Evolutionary conservation across 108 stramenopile species (phyloP), one percentile per base, ranked within the genome.

Genomic region (Nitzschia putrida): DNA sequence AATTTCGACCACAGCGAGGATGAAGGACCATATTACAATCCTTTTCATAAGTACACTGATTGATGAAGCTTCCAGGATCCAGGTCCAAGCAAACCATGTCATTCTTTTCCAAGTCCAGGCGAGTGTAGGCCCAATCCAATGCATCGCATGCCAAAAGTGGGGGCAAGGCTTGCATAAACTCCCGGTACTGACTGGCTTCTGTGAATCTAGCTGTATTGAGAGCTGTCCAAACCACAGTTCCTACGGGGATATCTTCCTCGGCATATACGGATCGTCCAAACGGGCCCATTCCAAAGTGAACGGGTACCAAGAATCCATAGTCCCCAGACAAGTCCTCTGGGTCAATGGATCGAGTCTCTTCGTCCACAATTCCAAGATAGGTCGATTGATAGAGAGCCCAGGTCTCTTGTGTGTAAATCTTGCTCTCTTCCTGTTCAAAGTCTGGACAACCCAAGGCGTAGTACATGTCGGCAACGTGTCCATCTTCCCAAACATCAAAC

Each of bases 21-120:
- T 24, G 16, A 16, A 55, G 22, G 12, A 24, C 23, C 21, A 24
- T 13, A 55, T 55, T 55, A 49, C 47, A 49, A 23, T 21, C 54
- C 26, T 53, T 10, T 2, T 66, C 65, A 12, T 21, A 38, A 49
- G 13, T 18, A 25, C 44, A 58, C 18, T 52, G 58, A 59, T 71
- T 71, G 39, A 57, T 22, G 29, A 71, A 61, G 37, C 69, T 71
- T 58, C 69, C 57, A 49, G 45, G 26, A 60, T 71, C 69, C 57
- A 71, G 29, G 60, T 71, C 69, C 5, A 71, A 23, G 20, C 57
- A 59, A 16, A 51, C 26, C 47, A 52, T 20, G 8, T 50, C 11
- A 13, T 71, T 18, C 8, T n/a, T 5, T 38, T 44, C 24, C 12
- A 2, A 16, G 20, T 59, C 58, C 23, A 25, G 7, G 23, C 47